phyloP scores from a whole-genome alignment of 352 stramenopile genomes.

The Globisporangium rhizosaccharum region DNA sequence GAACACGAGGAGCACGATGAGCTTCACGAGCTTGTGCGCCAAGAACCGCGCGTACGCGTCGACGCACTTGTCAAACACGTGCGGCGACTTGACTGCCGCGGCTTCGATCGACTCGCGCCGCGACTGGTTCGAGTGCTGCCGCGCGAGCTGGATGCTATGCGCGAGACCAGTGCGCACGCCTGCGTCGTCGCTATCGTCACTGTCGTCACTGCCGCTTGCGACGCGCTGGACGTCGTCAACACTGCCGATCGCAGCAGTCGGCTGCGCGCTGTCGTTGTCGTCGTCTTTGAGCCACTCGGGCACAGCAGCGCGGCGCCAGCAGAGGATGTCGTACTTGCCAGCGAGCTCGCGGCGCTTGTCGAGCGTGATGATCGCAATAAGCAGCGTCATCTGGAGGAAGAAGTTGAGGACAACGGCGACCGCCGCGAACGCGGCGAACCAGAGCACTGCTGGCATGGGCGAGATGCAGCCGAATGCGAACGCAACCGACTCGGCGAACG shows the following conservation, averaged over 20 bases:
- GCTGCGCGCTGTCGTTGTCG: background rate
- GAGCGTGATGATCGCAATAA: slow-evolving; percentile 51
- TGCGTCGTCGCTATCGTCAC: slow-evolving; percentile 4
- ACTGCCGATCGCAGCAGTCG: background rate
- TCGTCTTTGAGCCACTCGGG: slow-evolving; percentile 14
- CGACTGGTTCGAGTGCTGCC: slow-evolving; percentile 12
- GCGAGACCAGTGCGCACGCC: background rate
- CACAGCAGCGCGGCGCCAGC: slow-evolving; percentile 21
- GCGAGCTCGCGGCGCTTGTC: slow-evolving; percentile 66
- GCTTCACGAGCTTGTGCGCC: slow-evolving; percentile 38
- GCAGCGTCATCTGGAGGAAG: slow-evolving; percentile 59
- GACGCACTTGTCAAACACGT: slow-evolving; percentile 38
- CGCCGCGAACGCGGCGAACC: slow-evolving; percentile 51
- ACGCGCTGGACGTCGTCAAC: no score
- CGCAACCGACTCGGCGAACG: slow-evolving; percentile 36
- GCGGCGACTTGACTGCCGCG: slow-evolving; percentile 3
- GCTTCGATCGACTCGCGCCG: slow-evolving; percentile 15
- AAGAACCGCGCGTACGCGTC: slow-evolving; percentile 39
- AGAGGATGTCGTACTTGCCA: slow-evolving; percentile 54
- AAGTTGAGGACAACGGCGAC: slow-evolving; percentile 47
- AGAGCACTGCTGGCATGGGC: slow-evolving; percentile 56
- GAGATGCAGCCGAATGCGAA: slow-evolving; percentile 52
- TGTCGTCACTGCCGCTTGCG: background rate
- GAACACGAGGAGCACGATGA: slow-evolving; percentile 52
- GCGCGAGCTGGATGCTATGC: background rate